A percentile compares a stretch with the other conserved stretches of the same genome.
These are phyloP conservation scores for Amphibolis antarctica DNA, from an alignment of 106 monocot species.

Conservation along the genomic window DNA sequence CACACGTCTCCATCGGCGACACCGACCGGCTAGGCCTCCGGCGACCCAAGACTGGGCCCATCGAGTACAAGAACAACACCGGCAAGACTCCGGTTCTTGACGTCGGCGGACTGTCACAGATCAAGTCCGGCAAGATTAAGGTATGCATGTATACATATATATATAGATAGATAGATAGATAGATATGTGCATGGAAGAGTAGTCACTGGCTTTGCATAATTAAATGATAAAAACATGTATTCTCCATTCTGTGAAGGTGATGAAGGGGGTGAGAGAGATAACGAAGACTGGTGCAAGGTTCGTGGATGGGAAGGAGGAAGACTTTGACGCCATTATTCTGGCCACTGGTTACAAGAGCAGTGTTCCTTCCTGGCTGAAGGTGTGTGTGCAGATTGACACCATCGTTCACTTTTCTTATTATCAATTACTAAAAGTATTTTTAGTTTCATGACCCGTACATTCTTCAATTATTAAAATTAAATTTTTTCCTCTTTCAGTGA, in stretches of 20 bases:
- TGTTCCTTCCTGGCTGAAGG: slow-evolving; percentile 92
- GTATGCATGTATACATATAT: slow-evolving; percentile 15
- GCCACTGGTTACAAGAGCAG: slow-evolving; percentile 96
- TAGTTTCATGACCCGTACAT: too few relatives aligned
- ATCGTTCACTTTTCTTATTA: too few relatives aligned
- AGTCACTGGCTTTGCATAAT: too few relatives aligned
- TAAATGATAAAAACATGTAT: too few relatives aligned
- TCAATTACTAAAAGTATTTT: too few relatives aligned
- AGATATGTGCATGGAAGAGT: too few relatives aligned
- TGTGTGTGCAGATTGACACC: slow-evolving; percentile 7
- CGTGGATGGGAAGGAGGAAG: slow-evolving; percentile 70
- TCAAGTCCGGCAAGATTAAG: slow-evolving; percentile 72
- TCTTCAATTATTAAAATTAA: too few relatives aligned
- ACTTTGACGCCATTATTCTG: slow-evolving; percentile 67
- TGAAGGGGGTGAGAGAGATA: slow-evolving; percentile 62
- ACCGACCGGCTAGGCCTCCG: slow-evolving; percentile 58
- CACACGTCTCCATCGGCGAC: slow-evolving; percentile 45
- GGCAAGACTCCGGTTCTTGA: slow-evolving; percentile 94
- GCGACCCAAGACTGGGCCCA: slow-evolving; percentile 63
- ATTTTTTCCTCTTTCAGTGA: too few relatives aligned
- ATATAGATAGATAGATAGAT: too few relatives aligned
- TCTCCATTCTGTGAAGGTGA: slow-evolving; percentile 31
- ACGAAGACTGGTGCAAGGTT: slow-evolving; percentile 60
- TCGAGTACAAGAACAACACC: slow-evolving; percentile 88
- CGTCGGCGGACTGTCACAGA: slow-evolving; percentile 54